Evolutionary conservation across 75 land plant genomes (phyloP).

Genomic region (Chamaecyparis obtusa): DNA sequence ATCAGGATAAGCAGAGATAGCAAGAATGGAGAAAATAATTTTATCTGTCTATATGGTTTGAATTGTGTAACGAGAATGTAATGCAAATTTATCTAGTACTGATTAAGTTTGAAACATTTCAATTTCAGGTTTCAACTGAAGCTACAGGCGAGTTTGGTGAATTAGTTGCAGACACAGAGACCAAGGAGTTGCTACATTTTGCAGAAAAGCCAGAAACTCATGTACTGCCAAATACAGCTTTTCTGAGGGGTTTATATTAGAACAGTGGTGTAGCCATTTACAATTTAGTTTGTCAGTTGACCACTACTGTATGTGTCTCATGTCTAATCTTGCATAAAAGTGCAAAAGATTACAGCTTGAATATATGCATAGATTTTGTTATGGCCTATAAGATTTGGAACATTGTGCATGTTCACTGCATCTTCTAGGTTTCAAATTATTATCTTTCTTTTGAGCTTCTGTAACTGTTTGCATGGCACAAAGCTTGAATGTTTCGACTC

Average conservation of each 20-base stretch:
- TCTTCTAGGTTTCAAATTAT: not conserved
- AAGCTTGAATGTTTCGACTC: not conserved
- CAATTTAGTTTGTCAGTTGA: not conserved
- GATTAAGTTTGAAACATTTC: not conserved
- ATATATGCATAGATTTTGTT: not conserved
- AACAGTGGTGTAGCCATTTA: not conserved
- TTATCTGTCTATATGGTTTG: not conserved
- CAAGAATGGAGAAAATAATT: too few relatives aligned
- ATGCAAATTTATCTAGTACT: not conserved
- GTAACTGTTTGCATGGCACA: not conserved
- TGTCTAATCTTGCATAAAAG: not conserved
- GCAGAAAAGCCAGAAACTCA: constrained; percentile 63
- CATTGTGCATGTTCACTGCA: not conserved
- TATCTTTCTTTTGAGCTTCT: not conserved
- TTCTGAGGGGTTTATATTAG: not conserved
- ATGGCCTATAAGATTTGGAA: not conserved
- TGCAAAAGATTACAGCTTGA: not conserved
- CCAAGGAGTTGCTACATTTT: constrained; percentile 51
- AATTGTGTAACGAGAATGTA: not conserved
- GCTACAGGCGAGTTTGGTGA: constrained; percentile 54
- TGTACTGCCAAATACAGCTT: constrained; percentile 21
- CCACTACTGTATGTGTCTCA: not conserved
- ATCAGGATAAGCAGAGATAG: too few relatives aligned
- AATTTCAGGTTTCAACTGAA: constrained; percentile 43
- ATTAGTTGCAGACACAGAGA: constrained; percentile 47